phyloP scores from a whole-genome alignment of 2,329 filamentous ascomycete genomes.

The Calonectria pteridis region DNA sequence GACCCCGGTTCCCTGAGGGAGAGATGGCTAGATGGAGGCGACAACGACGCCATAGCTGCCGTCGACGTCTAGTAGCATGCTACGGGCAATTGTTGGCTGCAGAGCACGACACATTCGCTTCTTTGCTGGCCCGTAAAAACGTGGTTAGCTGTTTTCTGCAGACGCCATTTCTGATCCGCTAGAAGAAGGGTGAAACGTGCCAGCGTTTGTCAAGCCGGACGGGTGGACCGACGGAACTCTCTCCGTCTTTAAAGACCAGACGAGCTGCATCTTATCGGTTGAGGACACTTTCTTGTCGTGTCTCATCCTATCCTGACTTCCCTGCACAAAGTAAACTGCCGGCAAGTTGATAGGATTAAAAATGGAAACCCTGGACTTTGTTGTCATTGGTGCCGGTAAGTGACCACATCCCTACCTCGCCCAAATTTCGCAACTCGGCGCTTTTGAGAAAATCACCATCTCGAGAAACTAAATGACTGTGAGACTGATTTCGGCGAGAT shows the following conservation, averaged over 20 bases:
- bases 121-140: background rate
- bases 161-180: conserved; percentile 12
- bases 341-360: background rate
- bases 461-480: background rate
- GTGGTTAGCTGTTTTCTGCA: background rate
- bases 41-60: background rate
- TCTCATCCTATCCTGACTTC: background rate
- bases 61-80: background rate
- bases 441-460: conserved; percentile 5
- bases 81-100: background rate
- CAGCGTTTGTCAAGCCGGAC: background rate
- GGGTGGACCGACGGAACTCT: background rate
- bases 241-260: conserved; percentile 21
- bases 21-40: background rate
- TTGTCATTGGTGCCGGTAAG: conserved; percentile 67
- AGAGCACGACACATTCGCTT: background rate
- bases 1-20: conserved; percentile 14
- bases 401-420: conserved; percentile 3
- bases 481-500: conserved; percentile 9
- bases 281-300: background rate
- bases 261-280: conserved; percentile 5
- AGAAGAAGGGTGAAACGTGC: conserved; percentile 19
- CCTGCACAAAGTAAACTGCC: background rate
- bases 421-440: background rate
- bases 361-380: conserved; percentile 61